phyloP scores from a whole-genome alignment of 2,329 filamentous ascomycete genomes.

The Claviceps arundinis region DNA sequence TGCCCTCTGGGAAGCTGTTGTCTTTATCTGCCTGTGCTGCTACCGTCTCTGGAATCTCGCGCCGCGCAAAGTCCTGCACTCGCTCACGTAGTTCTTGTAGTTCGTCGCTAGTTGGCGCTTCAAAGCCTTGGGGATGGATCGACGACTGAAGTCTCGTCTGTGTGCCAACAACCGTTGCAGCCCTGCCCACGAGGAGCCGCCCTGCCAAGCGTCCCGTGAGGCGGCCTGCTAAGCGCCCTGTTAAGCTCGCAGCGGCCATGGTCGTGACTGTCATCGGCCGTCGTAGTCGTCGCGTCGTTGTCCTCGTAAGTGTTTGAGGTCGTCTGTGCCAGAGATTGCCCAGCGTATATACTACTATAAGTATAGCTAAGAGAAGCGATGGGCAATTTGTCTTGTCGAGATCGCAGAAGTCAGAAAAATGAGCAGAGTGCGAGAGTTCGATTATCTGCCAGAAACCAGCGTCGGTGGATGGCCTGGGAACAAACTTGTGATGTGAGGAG shows the following conservation, averaged over 20 bases:
- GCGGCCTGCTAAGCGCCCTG: neutral
- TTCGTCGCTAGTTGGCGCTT: slow-evolving; percentile 56
- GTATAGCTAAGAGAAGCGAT: too few species aligned
- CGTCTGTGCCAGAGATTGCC: too few species aligned
- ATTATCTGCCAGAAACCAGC: too few species aligned
- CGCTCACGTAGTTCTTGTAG: slow-evolving; percentile 69
- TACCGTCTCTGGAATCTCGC: slow-evolving; percentile 75
- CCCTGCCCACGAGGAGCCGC: slow-evolving; percentile 17
- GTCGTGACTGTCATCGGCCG: neutral
- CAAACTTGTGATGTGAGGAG: neutral
- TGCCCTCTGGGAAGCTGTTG: slow-evolving; percentile 78
- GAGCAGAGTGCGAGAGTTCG: too few species aligned
- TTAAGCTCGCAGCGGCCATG: neutral
- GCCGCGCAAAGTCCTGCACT: slow-evolving; percentile 77
- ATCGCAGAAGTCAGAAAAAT: too few species aligned
- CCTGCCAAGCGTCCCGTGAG: slow-evolving; percentile 16
- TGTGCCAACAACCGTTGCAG: neutral
- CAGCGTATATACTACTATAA: too few species aligned
- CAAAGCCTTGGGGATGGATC: slow-evolving; percentile 50
- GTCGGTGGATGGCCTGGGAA: too few species aligned
- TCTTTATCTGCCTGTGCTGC: slow-evolving; percentile 69
- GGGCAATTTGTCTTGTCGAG: too few species aligned
- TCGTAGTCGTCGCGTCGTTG: neutral
- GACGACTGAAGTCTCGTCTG: slow-evolving; percentile 20
- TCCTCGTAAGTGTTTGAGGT: neutral